Percentiles rank a stretch among this genome's conserved stretches.
These are phyloP conservation scores for Phytopythium helicoides DNA, from an alignment of 352 stramenopile genomes.

Conservation along the genomic window DNA sequence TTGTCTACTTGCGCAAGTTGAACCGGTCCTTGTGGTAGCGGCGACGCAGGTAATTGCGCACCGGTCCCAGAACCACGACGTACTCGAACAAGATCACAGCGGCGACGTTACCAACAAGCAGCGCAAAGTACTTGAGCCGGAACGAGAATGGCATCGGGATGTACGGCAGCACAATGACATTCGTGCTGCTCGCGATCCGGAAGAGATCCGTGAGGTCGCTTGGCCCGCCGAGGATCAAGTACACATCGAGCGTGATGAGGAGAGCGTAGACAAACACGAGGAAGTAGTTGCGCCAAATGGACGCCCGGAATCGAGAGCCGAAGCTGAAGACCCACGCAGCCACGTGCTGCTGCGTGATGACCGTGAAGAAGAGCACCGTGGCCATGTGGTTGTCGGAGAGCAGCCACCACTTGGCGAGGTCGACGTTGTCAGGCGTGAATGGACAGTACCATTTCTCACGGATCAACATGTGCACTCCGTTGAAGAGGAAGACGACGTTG, in stretches of 20 bases:
- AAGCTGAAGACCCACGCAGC: constrained; percentile 30
- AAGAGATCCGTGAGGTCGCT: constrained; percentile 33
- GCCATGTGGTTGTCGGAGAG: constrained; percentile 40
- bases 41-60: constrained; percentile 44
- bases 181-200: constrained; percentile 42
- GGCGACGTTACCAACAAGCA: constrained; percentile 32
- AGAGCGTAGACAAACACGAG: constrained; percentile 17
- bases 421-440: constrained; percentile 33
- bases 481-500: constrained; percentile 47
- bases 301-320: constrained; percentile 29
- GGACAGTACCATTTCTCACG: constrained; percentile 38
- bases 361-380: constrained; percentile 31
- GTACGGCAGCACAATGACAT: constrained; percentile 45
- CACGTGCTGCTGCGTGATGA: constrained; percentile 23
- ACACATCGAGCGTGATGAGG: constrained; percentile 21
- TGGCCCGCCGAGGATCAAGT: constrained; percentile 26
- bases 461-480: constrained; percentile 26
- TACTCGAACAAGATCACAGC: constrained; percentile 40
- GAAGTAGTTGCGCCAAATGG: constrained; percentile 31
- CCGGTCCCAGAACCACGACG: constrained; percentile 33
- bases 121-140: constrained; percentile 28
- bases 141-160: constrained; percentile 47
- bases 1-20: constrained; percentile 25
- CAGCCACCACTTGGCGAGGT: constrained; percentile 46
- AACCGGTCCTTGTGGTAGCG: constrained; percentile 58